phyloP scores from a whole-genome alignment of 495 filamentous ascomycete genomes.

The Xylaria castorea region DNA sequence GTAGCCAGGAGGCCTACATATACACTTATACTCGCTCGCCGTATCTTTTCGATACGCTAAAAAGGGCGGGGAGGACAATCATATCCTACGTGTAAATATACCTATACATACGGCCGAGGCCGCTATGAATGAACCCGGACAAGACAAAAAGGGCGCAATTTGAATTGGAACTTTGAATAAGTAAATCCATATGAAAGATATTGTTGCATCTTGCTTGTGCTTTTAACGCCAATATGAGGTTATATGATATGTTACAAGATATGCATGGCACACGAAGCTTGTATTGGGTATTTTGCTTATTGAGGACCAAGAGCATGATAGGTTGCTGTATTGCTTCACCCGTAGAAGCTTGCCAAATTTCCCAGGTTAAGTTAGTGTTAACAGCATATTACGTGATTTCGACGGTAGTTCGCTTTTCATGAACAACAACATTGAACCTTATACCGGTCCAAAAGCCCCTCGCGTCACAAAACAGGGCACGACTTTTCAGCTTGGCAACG shows the following conservation, averaged over 20 bases:
- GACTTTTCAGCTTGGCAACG: not conserved
- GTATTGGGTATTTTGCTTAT: not conserved
- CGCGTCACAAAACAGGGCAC: not conserved
- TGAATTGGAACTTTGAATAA: not conserved
- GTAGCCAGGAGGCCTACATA: not conserved
- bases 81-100: slow-evolving; percentile 14
- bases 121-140: not conserved
- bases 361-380: not conserved
- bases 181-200: not conserved
- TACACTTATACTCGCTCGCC: not conserved
- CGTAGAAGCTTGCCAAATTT: not conserved
- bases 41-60: not conserved
- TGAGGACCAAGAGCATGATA: not conserved
- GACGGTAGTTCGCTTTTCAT: not conserved
- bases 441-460: not conserved
- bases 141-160: not conserved
- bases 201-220: not conserved
- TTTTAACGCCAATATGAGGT: not conserved
- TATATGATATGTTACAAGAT: not conserved
- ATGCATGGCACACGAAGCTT: not conserved
- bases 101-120: not conserved
- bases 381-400: not conserved
- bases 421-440: not conserved
- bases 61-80: not conserved
- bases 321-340: not conserved